Conservation (phyloP, 2,329 filamentous ascomycete species). For the Teratosphaeria destructans region DNA sequence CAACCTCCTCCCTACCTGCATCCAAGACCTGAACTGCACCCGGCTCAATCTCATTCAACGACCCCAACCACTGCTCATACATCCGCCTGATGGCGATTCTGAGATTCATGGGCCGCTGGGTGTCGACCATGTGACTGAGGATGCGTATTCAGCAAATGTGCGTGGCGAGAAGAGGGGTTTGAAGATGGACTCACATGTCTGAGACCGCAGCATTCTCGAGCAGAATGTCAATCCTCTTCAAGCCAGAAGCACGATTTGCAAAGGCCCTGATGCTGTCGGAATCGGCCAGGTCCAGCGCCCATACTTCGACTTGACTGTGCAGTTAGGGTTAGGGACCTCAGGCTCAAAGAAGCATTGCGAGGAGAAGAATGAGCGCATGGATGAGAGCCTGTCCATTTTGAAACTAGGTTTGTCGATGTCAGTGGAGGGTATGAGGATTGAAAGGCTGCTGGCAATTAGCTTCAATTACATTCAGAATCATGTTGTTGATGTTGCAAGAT, state of each 20-base stretch:
- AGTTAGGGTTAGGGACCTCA: slow-evolving; percentile 18
- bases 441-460: background rate
- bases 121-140: background rate
- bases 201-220: slow-evolving; percentile 7
- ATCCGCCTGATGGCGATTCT: slow-evolving; percentile 36
- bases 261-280: slow-evolving; percentile 25
- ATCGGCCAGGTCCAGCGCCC: slow-evolving; percentile 31
- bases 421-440: background rate
- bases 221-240: slow-evolving; percentile 15
- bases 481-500: background rate
- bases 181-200: slow-evolving; percentile 21
- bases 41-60: slow-evolving; percentile 25
- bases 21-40: slow-evolving; percentile 3
- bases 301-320: slow-evolving; percentile 30
- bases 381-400: background rate
- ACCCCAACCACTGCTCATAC: slow-evolving; percentile 27
- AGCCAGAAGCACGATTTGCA: slow-evolving; percentile 10
- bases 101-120: slow-evolving; percentile 37
- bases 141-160: background rate
- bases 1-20: background rate
- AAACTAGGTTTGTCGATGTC: background rate
- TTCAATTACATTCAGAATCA: background rate
- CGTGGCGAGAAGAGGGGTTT: slow-evolving; percentile 9
- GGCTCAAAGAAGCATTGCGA: slow-evolving; percentile 32
- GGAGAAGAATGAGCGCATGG: slow-evolving; percentile 26